A percentile compares a stretch with the other conserved stretches of the same genome.
Evolutionary conservation across 352 stramenopile species (phyloP).

Genomic region (Phytophthora boehmeriae): DNA sequence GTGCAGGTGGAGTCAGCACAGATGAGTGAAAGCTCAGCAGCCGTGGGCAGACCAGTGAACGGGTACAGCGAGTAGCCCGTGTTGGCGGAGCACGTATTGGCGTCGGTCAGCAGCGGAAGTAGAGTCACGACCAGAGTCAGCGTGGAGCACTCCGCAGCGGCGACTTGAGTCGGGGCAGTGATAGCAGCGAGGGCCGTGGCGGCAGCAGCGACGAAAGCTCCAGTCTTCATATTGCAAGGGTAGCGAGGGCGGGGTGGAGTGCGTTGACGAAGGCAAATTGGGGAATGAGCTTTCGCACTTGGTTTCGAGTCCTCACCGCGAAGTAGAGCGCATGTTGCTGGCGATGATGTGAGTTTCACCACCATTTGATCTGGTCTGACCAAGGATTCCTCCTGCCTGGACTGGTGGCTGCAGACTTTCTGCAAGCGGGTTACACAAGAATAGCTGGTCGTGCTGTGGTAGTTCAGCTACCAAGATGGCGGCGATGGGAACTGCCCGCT

Average conservation of each 20-base stretch:
- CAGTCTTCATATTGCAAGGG: constrained; percentile 39
- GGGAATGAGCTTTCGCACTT: constrained; percentile 16
- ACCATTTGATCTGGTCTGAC: constrained; percentile 16
- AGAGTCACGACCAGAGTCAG: constrained; percentile 25
- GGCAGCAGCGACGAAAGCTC: constrained; percentile 14
- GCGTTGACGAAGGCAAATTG: constrained; percentile 14
- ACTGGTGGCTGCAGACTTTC: constrained; percentile 1
- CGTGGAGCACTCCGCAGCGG: constrained; percentile 22
- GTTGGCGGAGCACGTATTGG: constrained; percentile 31
- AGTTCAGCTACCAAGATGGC: constrained; percentile 6
- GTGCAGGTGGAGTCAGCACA: constrained; percentile 33
- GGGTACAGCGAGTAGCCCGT: constrained; percentile 35
- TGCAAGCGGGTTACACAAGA: background rate
- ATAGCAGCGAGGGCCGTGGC: constrained; percentile 11
- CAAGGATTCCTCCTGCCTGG: too few species aligned
- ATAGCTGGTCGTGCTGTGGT: constrained; percentile 16
- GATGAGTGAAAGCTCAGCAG: constrained; percentile 21
- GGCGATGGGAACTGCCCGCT: constrained; percentile 15
- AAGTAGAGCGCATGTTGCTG: too few species aligned
- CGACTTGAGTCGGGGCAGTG: constrained; percentile 13
- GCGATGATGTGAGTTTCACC: constrained; percentile 3
- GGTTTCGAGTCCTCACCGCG: too few species aligned
- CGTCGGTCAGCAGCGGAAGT: constrained; percentile 22
- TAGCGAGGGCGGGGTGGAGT: constrained; percentile 10
- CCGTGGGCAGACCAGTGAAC: constrained; percentile 29